Evolutionary conservation across 305 asterid genomes (phyloP).

Genomic region (Solanum chacoense): DNA sequence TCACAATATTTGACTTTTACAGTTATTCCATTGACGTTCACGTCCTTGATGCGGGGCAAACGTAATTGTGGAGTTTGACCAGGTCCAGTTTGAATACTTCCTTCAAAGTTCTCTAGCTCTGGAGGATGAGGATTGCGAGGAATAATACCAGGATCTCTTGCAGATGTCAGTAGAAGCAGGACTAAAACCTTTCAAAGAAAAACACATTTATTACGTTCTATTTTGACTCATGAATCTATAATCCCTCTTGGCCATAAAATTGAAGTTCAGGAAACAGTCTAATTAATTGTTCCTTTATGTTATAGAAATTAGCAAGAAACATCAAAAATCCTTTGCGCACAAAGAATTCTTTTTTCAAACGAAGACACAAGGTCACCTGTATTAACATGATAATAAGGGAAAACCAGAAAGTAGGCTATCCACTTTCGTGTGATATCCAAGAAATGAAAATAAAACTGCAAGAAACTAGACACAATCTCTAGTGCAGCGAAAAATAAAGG

Average conservation of each 20-base stretch:
- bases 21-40: slow-evolving; percentile 46
- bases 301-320: not conserved
- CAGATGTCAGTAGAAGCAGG: slow-evolving; percentile 70
- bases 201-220: not conserved
- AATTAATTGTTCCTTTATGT: not conserved
- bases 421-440: not conserved
- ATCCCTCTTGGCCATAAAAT: not conserved
- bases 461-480: not conserved
- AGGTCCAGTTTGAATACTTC: slow-evolving; percentile 28
- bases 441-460: not conserved
- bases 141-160: slow-evolving; percentile 83
- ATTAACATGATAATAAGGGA: not conserved
- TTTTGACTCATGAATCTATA: not conserved
- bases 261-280: not conserved
- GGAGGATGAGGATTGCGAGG: slow-evolving; percentile 86
- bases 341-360: not conserved
- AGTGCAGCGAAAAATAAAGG: not conserved
- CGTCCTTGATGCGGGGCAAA: slow-evolving; percentile 65
- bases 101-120: slow-evolving; percentile 51
- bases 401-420: not conserved
- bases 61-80: slow-evolving; percentile 37
- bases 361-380: not conserved
- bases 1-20: slow-evolving; percentile 82
- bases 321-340: not conserved
- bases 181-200: slow-evolving; percentile 41